phyloP scores from a whole-genome alignment of 768 basidiomycete genomes.

The Leucocoprinus sp. region DNA sequence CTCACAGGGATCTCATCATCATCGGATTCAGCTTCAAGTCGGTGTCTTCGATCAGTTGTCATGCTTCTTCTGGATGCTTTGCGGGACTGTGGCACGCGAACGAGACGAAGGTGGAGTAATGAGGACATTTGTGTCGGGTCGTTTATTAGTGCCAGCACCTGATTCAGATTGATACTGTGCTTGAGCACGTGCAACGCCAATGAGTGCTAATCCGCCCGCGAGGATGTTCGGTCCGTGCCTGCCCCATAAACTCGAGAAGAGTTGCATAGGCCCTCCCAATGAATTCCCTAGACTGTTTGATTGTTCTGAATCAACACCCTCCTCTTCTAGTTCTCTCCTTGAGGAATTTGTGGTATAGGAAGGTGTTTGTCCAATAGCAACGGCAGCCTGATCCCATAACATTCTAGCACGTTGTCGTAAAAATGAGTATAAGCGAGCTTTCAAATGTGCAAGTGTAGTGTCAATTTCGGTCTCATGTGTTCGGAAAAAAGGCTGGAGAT shows the following conservation, averaged over 20 bases:
- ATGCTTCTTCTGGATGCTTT: constrained; percentile 18
- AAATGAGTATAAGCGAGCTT: constrained; percentile 50
- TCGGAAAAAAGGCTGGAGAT: constrained; percentile 78
- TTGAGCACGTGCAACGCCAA: constrained; percentile 18
- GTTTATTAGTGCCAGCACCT: constrained; percentile 8
- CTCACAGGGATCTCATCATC: constrained; percentile 11
- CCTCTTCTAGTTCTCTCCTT: constrained; percentile 2
- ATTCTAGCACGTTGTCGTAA: constrained; percentile 55
- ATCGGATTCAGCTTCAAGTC: constrained; percentile 47
- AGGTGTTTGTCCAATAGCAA: constrained; percentile 37
- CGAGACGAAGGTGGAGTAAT: constrained; percentile 20
- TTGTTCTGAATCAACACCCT: constrained; percentile 9
- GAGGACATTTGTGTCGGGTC: constrained; percentile 14
- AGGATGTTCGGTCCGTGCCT: constrained; percentile 69
- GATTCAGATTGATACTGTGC: constrained; percentile 27
- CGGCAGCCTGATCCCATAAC: constrained; percentile 58
- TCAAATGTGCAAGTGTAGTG: constrained; percentile 59
- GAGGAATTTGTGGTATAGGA: constrained; percentile 6
- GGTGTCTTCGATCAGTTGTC: constrained; percentile 37
- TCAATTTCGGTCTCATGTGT: constrained; percentile 84
- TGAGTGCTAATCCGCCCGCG: constrained; percentile 56
- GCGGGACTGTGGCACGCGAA: constrained; percentile 3
- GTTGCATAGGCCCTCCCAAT: constrained; percentile 54
- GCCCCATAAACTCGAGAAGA: constrained; percentile 65
- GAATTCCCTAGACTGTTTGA: constrained; percentile 45